Evolutionary conservation across 1,284 basidiomycete species (phyloP), one percentile per base, ranked within the genome.

Genomic region (Ceratobasidium sp.): DNA sequence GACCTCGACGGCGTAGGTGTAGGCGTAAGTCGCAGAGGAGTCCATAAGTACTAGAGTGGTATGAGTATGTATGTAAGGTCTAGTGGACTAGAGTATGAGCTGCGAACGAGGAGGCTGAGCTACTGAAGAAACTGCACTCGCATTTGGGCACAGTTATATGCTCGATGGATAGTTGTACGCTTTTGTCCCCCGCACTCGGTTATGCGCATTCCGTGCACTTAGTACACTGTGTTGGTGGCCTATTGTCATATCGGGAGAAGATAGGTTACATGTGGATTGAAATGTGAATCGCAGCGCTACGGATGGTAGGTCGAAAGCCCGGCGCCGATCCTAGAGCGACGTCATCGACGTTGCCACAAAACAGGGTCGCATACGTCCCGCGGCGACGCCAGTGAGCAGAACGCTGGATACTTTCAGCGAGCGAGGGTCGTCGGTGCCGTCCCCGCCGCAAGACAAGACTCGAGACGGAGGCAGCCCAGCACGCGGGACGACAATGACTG

Each of bases 1-100:
- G 33, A 40, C 53, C 68, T 70, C 68, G 51, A 51, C 13, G 28
- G 68, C 18, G 53, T 53, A 70, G 20, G 68, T 53, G 51, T 70
- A 70, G 68, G 39, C 56, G 51, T 70, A 70, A 10, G 53, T 51
- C 23, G 68, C 49, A n/a, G 51, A 26, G 33, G 68, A 70, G 49
- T 70, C 68, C 68, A 70, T 70, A 26, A 42, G 68, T 70, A 55
- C 53, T 55, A 33, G 33, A 33, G 33, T 33, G 33, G 33, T 33
- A 33, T 33, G 53, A 55, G 53, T 55, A 55, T 55, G n/a, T 33
- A 20, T 18, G 51, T 53, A 53, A 18, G 12, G 18, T 20, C 33
- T 33, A 33, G n/a, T 20, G 53, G n/a, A n/a, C n/a, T n/a, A 33
- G 53, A 55, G n/a, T 55, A 18, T 51, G 53, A 55, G 53, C 9